Evolutionary conservation across 768 basidiomycete species (phyloP), one percentile per base, ranked within the genome.

Genomic region (Kwoniella europaea): DNA sequence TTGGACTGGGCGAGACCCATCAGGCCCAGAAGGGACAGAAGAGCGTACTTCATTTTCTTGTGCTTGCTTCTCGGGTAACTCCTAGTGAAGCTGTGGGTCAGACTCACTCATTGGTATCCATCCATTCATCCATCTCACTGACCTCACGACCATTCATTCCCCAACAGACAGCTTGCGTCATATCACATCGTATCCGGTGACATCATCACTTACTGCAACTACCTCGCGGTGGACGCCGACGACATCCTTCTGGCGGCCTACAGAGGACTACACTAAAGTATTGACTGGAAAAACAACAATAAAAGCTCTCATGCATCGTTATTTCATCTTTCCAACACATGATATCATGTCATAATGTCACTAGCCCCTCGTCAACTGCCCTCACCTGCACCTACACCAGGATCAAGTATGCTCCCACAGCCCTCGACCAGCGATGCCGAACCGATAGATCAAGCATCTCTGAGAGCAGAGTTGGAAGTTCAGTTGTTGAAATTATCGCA

Each of bases 371-470:
- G 67, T 20, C 71, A 74, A 53, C 73, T 76, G 1, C 78, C 76
- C 7, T 79, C 76, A 1, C 78, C 78, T 24, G 76, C 73, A 1
- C 66, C 71, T 4, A 77, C 78, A 58, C 78, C 76, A 10, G 67
- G 59, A 15, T 50, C 67, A 9, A 44, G 50, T 3, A 50, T 50
- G 52, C 42, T 29, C 9, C 13, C 29, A 4, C 66, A n/a, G 24
- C 27, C 50, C 5, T n/a, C 52, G 12, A 41, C 57, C 18, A 24
- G 22, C 43, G 66, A 46, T 66, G 46, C 18, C 18, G 46, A 18
- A 50, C 52, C 59, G 24, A 15, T 42, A 1, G 75, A 74, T 22
- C 76, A 75, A 52, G 68, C 74, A 13, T 50, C 44, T 5, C 29
- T 79, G 29, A 67, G 78, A 10, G 60, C 62, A 10, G 63, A 73